A percentile compares a stretch with the other conserved stretches of the same genome.
Conservation (phyloP, 768 basidiomycete species). For the Rhodotorula paludigena region DNA sequence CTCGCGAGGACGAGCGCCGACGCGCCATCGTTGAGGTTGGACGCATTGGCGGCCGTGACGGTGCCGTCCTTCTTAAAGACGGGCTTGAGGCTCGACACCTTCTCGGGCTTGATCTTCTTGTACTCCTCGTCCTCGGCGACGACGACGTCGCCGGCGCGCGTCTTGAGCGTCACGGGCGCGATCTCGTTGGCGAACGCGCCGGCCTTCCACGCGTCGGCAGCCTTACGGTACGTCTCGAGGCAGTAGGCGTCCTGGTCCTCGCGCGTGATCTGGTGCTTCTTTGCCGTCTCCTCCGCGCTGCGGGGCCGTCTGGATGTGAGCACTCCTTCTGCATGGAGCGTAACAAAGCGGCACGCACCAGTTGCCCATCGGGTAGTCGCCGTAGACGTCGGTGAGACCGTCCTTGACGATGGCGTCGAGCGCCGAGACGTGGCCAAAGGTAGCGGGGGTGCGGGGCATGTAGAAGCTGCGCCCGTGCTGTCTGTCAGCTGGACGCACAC, state of each 20-base stretch:
- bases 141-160: slow-evolving; percentile 78
- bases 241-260: slow-evolving; percentile 85
- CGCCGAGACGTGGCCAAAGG: slow-evolving; percentile 81
- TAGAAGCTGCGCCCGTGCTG: slow-evolving; percentile 47
- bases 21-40: slow-evolving; percentile 90
- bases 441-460: slow-evolving; percentile 48
- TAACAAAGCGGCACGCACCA: slow-evolving; percentile 49
- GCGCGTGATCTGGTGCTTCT: slow-evolving; percentile 74
- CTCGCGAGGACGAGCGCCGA: slow-evolving; percentile 93
- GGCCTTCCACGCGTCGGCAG: slow-evolving; percentile 80
- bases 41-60: slow-evolving; percentile 96
- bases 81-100: slow-evolving; percentile 79
- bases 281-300: slow-evolving; percentile 70
- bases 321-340: too few species aligned
- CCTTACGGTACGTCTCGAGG: slow-evolving; percentile 89
- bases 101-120: slow-evolving; percentile 92
- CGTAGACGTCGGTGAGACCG: slow-evolving; percentile 95
- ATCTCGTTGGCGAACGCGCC: slow-evolving; percentile 83
- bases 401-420: slow-evolving; percentile 84
- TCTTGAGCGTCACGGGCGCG: slow-evolving; percentile 80
- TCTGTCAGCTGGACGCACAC: neutral
- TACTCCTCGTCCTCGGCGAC: slow-evolving; percentile 96
- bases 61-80: slow-evolving; percentile 75
- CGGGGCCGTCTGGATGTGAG: neutral
- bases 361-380: slow-evolving; percentile 97